A percentile compares a stretch with the other conserved stretches of the same genome.
phyloP scores from a whole-genome alignment of 1,284 basidiomycete genomes.

The Lentinula novae-zelandiae region DNA sequence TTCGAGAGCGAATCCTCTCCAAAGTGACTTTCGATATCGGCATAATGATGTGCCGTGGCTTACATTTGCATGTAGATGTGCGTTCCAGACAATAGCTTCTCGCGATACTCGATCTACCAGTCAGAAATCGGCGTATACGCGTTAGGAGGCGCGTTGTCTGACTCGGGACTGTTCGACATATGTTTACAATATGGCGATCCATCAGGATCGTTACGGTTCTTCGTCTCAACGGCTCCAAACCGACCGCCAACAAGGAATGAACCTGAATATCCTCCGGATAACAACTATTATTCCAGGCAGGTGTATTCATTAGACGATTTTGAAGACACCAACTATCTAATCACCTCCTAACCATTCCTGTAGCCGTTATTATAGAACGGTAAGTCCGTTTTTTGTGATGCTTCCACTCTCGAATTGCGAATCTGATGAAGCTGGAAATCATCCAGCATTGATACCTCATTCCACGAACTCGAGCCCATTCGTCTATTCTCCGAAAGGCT shows the following conservation, averaged over 20 bases:
- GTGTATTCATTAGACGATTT: not conserved
- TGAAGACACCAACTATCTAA: not conserved
- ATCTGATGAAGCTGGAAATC: not conserved
- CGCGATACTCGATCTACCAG: constrained; percentile 62
- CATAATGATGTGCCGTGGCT: not conserved
- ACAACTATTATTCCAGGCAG: constrained; percentile 6
- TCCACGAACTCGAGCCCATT: not conserved
- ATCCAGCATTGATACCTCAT: constrained; percentile 3
- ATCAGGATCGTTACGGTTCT: constrained; percentile 66
- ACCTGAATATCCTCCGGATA: constrained; percentile 12
- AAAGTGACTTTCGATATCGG: constrained; percentile 27
- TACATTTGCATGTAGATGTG: constrained; percentile 44
- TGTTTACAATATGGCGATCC: constrained; percentile 63
- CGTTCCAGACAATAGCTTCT: constrained; percentile 70
- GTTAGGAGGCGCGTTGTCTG: constrained; percentile 54
- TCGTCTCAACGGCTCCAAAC: constrained; percentile 49
- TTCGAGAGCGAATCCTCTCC: constrained; percentile 39
- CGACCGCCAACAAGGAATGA: constrained; percentile 25
- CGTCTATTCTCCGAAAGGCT: not conserved
- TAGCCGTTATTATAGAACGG: constrained; percentile 6
- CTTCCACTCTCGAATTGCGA: not conserved
- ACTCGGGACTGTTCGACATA: constrained; percentile 56
- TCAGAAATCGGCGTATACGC: constrained; percentile 71
- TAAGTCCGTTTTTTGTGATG: not conserved
- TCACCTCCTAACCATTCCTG: not conserved